Conservation (phyloP, 2,329 filamentous ascomycete species). For the Piedraia hortae region DNA sequence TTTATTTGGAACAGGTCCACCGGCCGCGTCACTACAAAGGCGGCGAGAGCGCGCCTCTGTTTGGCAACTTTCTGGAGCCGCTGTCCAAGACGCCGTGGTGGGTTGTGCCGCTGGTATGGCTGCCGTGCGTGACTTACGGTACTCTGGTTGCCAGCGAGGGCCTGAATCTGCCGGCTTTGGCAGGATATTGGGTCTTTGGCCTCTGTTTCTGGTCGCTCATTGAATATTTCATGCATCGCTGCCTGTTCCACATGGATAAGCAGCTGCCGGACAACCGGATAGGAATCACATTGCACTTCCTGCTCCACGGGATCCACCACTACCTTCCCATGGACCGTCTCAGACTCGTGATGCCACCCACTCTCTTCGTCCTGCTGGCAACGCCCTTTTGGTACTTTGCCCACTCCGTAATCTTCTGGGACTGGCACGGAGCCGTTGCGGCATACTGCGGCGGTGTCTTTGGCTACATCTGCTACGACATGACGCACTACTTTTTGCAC, state of each 20-base stretch:
- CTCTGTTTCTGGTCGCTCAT: constrained; percentile 64
- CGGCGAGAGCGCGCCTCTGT: constrained; percentile 71
- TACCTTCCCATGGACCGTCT: constrained; percentile 99
- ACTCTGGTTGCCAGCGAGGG: constrained; percentile 36
- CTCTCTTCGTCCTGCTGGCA: constrained; percentile 59
- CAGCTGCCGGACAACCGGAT: constrained; percentile 65
- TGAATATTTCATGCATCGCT: constrained; percentile 72
- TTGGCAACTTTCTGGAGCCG: constrained; percentile 98
- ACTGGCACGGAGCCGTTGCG: constrained; percentile 56
- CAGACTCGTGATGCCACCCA: constrained; percentile 86
- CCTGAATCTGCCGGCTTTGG: constrained; percentile 21
- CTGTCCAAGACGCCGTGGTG: constrained; percentile 87
- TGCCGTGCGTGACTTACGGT: constrained; percentile 54
- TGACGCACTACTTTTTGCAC: constrained; percentile 97
- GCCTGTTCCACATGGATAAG: constrained; percentile 68
- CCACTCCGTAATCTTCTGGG: constrained; percentile 51
- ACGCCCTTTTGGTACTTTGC: constrained; percentile 81
- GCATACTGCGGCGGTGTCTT: constrained; percentile 80
- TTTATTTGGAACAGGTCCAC: constrained; percentile 90
- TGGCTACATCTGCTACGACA: constrained; percentile 84
- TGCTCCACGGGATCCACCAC: constrained; percentile 89
- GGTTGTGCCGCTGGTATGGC: constrained; percentile 59
- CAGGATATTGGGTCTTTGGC: constrained; percentile 40
- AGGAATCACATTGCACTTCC: constrained; percentile 66
- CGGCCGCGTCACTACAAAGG: constrained; percentile 87